phyloP scores from a whole-genome alignment of 2,329 filamentous ascomycete species.

The Monilinia fructigena region DNA sequence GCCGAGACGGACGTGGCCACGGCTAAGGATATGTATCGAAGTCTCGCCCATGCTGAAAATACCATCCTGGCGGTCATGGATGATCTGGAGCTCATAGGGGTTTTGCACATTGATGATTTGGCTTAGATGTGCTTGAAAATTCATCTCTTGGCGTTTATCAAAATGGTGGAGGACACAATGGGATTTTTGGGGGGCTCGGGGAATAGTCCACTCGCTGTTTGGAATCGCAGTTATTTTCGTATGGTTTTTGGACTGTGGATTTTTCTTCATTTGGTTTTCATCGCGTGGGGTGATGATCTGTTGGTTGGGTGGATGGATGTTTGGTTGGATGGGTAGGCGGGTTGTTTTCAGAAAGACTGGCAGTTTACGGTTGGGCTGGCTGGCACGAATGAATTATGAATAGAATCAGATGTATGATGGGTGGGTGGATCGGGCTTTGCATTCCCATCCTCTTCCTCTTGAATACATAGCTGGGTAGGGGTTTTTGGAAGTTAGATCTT shows the following conservation, averaged over 20 bases:
- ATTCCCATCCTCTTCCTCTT: no score
- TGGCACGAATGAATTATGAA: slow-evolving; percentile 5
- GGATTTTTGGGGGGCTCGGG: not conserved
- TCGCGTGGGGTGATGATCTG: not conserved
- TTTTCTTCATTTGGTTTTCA: not conserved
- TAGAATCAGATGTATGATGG: slow-evolving; percentile 4
- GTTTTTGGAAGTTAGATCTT: no score
- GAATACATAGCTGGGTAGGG: no score
- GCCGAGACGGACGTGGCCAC: slow-evolving; percentile 56
- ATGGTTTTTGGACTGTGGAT: not conserved
- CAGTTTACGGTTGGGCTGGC: not conserved
- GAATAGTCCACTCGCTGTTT: not conserved
- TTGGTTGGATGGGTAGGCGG: no score
- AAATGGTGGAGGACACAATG: not conserved
- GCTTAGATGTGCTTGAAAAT: slow-evolving; percentile 7
- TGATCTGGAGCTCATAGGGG: slow-evolving; percentile 48
- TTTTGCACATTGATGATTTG: slow-evolving; percentile 48
- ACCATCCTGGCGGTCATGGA: slow-evolving; percentile 51
- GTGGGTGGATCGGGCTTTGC: no score
- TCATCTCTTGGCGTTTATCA: slow-evolving; percentile 6
- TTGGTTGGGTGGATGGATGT: no score
- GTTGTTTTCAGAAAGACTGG: not conserved
- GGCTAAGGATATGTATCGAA: slow-evolving; percentile 51
- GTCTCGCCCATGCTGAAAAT: slow-evolving; percentile 44
- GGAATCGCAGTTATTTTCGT: not conserved